A percentile compares a stretch with the other conserved stretches of the same genome.
phyloP scores from a whole-genome alignment of 78 protist species.

The Dictyostelium capitatum region DNA sequence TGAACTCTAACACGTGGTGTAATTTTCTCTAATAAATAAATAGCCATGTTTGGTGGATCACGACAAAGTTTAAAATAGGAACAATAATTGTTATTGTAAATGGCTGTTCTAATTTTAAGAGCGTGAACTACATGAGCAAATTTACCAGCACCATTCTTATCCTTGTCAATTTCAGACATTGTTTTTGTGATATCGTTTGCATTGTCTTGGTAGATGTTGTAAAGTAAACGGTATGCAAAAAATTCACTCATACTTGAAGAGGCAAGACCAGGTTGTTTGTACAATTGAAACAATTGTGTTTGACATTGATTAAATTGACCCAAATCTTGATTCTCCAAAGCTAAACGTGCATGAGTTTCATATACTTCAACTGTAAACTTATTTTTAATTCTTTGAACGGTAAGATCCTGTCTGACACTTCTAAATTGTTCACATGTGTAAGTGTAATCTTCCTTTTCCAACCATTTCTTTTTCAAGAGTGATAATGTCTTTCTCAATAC shows the following conservation, averaged over 20 bases:
- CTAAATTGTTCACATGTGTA: slow-evolving; percentile 91
- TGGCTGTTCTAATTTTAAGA: slow-evolving; percentile 49
- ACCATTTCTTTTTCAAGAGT: slow-evolving; percentile 49
- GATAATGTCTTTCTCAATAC: slow-evolving; percentile 36
- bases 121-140: slow-evolving; percentile 59
- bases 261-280: slow-evolving; percentile 31
- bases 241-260: slow-evolving; percentile 63
- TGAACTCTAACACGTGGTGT: slow-evolving; percentile 63
- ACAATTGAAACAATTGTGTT: slow-evolving; percentile 83
- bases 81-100: slow-evolving; percentile 36
- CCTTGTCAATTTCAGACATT: slow-evolving; percentile 44
- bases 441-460: slow-evolving; percentile 56
- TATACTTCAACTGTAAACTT: slow-evolving; percentile 89
- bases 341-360: slow-evolving; percentile 90
- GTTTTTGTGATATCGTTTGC: slow-evolving; percentile 66
- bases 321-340: slow-evolving; percentile 85
- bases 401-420: slow-evolving; percentile 91
- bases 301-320: slow-evolving; percentile 94
- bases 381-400: slow-evolving; percentile 83
- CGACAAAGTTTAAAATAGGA: slow-evolving; percentile 51
- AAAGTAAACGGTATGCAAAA: slow-evolving; percentile 82
- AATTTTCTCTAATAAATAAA: slow-evolving; percentile 54
- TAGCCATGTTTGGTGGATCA: slow-evolving; percentile 54
- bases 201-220: slow-evolving; percentile 55
- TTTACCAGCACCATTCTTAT: background rate